phyloP scores from a whole-genome alignment of 495 filamentous ascomycete genomes.

The Annulohypoxylon maeteangense region DNA sequence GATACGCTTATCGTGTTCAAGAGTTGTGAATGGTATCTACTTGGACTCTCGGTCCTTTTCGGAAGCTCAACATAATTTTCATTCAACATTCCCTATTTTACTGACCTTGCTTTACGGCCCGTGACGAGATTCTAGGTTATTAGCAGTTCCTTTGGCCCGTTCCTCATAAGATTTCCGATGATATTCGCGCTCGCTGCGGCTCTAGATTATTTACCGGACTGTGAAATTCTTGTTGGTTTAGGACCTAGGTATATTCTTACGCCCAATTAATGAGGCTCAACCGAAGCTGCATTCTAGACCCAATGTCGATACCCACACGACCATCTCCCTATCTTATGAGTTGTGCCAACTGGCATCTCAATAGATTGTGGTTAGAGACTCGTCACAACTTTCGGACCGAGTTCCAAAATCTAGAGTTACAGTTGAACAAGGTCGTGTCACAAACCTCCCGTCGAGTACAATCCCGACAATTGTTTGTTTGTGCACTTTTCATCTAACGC shows the following conservation, averaged over 20 bases:
- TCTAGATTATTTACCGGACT: no score
- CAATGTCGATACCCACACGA: no score
- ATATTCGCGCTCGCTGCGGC: no score
- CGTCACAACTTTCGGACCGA: neutral
- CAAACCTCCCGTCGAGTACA: slow-evolving; percentile 10
- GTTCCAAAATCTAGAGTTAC: neutral
- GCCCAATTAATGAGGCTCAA: neutral
- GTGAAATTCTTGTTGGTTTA: no score
- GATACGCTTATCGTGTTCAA: neutral
- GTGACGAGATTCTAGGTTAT: neutral
- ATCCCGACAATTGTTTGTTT: slow-evolving; percentile 16
- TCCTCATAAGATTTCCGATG: neutral
- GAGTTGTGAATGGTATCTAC: neutral
- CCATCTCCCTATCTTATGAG: no score
- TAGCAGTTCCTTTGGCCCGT: neutral
- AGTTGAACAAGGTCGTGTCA: neutral
- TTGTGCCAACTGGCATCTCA: neutral
- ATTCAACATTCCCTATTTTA: neutral
- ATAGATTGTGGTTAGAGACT: neutral
- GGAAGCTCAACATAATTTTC: neutral
- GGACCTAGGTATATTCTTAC: neutral
- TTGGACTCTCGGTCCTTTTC: neutral
- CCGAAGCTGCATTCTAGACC: neutral
- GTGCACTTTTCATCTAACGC: neutral
- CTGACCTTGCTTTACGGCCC: neutral